These are phyloP conservation scores for Solanum dulcamara DNA, from an alignment of 257 asterid species.

Conservation along the genomic window DNA sequence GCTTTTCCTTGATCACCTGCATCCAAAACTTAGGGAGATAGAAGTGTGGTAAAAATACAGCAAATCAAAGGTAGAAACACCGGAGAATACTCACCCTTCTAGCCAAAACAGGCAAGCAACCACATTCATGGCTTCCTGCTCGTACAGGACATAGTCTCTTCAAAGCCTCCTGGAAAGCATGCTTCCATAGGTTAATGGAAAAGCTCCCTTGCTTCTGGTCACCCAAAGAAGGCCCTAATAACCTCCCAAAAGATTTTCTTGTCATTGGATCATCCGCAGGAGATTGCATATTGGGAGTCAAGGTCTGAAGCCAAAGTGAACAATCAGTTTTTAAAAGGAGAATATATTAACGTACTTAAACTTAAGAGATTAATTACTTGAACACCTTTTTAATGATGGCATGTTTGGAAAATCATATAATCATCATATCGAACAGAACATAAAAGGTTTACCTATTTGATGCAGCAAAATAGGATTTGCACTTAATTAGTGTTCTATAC, in stretches of 20 bases:
- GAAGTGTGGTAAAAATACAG: background rate
- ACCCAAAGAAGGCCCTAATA: conserved; percentile 61
- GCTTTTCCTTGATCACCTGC: background rate
- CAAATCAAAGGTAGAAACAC: background rate
- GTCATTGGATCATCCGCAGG: conserved; percentile 28
- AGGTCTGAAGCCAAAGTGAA: conserved; percentile 40
- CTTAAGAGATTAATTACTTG: background rate
- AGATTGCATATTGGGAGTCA: conserved; percentile 91
- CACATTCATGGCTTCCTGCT: conserved; percentile 87
- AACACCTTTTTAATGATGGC: background rate
- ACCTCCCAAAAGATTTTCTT: conserved; percentile 30
- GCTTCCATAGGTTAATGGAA: conserved; percentile 67
- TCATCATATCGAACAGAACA: background rate
- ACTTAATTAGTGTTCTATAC: background rate
- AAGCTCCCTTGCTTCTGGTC: conserved; percentile 75
- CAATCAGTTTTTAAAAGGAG: background rate
- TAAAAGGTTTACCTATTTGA: background rate
- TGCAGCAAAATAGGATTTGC: background rate
- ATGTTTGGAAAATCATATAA: background rate
- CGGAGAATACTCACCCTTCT: conserved; percentile 47
- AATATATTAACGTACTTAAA: background rate
- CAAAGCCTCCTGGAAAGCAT: conserved; percentile 76
- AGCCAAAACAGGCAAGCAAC: conserved; percentile 89
- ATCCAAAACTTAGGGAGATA: background rate
- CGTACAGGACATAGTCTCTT: conserved; percentile 93